Percentiles rank a stretch among this genome's conserved stretches.
Evolutionary conservation across 192 early-diverging fungal species (phyloP).

Genomic region (Irineochytrium annulatum): DNA sequence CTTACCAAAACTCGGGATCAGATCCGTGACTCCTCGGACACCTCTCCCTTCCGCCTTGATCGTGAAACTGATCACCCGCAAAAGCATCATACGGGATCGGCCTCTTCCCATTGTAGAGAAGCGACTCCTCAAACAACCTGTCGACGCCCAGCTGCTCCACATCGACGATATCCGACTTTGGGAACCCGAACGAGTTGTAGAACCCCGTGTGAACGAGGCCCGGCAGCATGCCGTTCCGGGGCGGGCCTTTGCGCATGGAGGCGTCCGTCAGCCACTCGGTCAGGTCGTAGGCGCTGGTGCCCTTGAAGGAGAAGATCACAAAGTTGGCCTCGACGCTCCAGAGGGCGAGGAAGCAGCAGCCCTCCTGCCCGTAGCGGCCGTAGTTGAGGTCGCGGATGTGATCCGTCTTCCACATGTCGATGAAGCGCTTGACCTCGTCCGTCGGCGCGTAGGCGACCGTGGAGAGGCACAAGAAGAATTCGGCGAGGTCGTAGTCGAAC

Average conservation of each 20-base stretch:
- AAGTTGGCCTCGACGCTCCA: constrained; percentile 12
- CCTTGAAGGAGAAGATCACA: constrained; percentile 10
- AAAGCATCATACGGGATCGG: no score
- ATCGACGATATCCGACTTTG: not conserved
- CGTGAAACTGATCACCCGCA: no score
- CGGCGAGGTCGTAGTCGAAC: constrained; percentile 8
- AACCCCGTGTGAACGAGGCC: constrained; percentile 6
- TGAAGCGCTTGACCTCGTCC: constrained; percentile 7
- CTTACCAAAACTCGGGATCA: no score
- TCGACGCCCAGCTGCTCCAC: not conserved
- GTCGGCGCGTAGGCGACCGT: constrained; percentile 5
- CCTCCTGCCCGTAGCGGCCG: not conserved
- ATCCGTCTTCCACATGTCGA: not conserved
- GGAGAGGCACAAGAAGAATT: constrained; percentile 10
- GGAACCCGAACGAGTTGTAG: not conserved
- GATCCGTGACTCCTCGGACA: no score
- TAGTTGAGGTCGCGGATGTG: no score
- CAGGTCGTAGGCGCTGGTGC: constrained; percentile 10
- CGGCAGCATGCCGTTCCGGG: constrained; percentile 3
- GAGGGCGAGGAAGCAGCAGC: not conserved
- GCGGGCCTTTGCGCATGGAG: not conserved
- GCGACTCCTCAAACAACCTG: not conserved
- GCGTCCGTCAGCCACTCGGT: constrained; percentile 15
- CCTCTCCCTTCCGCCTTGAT: no score
- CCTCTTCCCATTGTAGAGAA: no score